Evolutionary conservation across 2,329 filamentous ascomycete genomes (phyloP), one percentile per base, ranked within the genome.

Genomic region (Claviceps spartinae): DNA sequence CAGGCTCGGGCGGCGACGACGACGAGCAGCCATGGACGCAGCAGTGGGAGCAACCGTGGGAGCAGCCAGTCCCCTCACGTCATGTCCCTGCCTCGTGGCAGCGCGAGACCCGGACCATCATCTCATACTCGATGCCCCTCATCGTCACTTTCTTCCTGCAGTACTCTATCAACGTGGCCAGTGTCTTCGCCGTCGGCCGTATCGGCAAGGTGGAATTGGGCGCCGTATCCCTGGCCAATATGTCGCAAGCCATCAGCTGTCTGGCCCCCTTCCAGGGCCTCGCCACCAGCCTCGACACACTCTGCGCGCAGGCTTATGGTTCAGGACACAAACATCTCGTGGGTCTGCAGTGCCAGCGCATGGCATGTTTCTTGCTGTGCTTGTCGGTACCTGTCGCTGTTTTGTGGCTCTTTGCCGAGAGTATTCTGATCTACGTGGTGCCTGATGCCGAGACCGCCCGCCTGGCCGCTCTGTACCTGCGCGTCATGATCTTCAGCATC

Each of bases 261-360:
- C 83, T 86, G 60, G 85, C 84, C 0, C 81, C 87, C 16, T 85
- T 87, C 62, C 85, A 89, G 62, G 86, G 89, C n/a, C 75, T 97
- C 14, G 85, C 89, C 1, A 97, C 91, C 4, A 88, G 85, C 57
- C 74, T 97, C 40, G 91, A 97, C 67, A 97, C 91, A 0, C 80
- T 97, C 2, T 96, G 91, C 65, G 81, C 91, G 0, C 91, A 97
- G 67, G 91, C 93, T 0, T 97, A 94, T 63, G 91, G 93, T 2
- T 94, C 87, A 0, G 91, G 91, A 0, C 86, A 85, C 64, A 94
- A 86, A 63, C 86, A 90, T 59, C 78, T 97, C 5, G 91, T 97
- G 11, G 87, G 87, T 1, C 66, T 93, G 51, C 87, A 93, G 61
- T 76, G 88, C 56, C 86, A 93, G 68, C 77, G 86, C 52, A 91